Conservation (phyloP, 2,329 filamentous ascomycete genomes). For the Xylaria sp. region DNA sequence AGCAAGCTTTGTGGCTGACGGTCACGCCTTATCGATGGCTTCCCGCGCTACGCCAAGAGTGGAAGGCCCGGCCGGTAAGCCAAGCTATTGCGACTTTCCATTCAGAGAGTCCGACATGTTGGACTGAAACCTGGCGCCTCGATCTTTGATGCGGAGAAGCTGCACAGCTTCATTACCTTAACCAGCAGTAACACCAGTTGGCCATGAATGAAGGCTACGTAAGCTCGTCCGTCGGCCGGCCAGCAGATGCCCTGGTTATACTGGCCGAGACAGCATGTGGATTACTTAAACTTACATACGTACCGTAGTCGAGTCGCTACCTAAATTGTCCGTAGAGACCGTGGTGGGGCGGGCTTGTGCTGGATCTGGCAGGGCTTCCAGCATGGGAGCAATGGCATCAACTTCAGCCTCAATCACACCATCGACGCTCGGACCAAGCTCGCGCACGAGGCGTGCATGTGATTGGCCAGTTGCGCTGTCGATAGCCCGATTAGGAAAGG, state of each 20-base stretch:
- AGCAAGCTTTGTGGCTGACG: conserved; percentile 19
- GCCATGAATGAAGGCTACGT: too few species aligned
- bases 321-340: neutral
- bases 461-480: conserved; percentile 32
- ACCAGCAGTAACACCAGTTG: neutral
- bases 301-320: neutral
- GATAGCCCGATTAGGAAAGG: conserved; percentile 36
- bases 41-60: conserved; percentile 17
- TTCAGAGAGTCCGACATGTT: neutral
- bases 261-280: neutral
- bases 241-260: too few species aligned
- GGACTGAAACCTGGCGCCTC: neutral
- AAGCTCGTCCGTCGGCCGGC: too few species aligned
- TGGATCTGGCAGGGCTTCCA: conserved; percentile 1
- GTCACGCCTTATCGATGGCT: conserved; percentile 24
- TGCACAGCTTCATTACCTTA: neutral
- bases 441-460: neutral
- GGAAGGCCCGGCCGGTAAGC: conserved; percentile 11
- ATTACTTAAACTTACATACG: neutral
- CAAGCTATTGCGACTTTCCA: neutral
- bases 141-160: neutral
- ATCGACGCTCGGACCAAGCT: conserved; percentile 39
- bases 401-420: conserved; percentile 43
- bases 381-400: conserved; percentile 39
- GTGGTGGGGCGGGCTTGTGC: neutral